These are phyloP conservation scores for Teunomyces atbi DNA, from an alignment of 805 yeast species.

Conservation along the genomic window DNA sequence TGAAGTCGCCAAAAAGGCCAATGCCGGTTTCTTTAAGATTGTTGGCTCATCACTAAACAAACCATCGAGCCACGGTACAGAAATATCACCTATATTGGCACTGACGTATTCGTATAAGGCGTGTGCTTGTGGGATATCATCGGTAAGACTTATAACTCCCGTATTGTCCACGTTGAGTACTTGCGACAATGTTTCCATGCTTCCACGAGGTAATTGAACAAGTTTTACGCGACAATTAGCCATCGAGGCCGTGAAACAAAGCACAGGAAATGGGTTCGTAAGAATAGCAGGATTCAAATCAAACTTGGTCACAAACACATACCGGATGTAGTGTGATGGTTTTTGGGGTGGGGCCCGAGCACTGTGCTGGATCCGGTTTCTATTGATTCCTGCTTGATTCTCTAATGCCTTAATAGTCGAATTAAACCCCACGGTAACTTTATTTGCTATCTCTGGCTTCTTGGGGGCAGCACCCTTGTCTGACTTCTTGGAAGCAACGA, in stretches of 20 bases:
- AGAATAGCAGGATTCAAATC: conserved; percentile 53
- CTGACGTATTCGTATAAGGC: conserved; percentile 28
- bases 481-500: conserved; percentile 6
- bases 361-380: conserved; percentile 11
- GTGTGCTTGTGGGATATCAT: conserved; percentile 23
- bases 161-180: conserved; percentile 26
- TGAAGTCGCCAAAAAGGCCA: conserved; percentile 45
- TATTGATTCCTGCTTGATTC: conserved; percentile 31
- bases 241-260: conserved; percentile 46
- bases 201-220: conserved; percentile 57
- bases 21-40: conserved; percentile 31
- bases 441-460: conserved; percentile 21
- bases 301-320: conserved; percentile 60
- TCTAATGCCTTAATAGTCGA: conserved; percentile 50
- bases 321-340: conserved; percentile 22
- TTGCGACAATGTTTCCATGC: conserved; percentile 28
- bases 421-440: conserved; percentile 52
- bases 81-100: conserved; percentile 32
- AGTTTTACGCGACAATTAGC: conserved; percentile 45
- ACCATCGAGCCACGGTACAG: conserved; percentile 46
- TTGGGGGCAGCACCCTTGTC: conserved; percentile 10
- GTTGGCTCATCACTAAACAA: conserved; percentile 16
- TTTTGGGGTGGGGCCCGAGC: background rate
- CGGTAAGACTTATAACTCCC: conserved; percentile 36
- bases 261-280: conserved; percentile 56